Evolutionary conservation across 1,284 basidiomycete species (phyloP), one percentile per base, ranked within the genome.

Genomic region (Puccinia triticina): DNA sequence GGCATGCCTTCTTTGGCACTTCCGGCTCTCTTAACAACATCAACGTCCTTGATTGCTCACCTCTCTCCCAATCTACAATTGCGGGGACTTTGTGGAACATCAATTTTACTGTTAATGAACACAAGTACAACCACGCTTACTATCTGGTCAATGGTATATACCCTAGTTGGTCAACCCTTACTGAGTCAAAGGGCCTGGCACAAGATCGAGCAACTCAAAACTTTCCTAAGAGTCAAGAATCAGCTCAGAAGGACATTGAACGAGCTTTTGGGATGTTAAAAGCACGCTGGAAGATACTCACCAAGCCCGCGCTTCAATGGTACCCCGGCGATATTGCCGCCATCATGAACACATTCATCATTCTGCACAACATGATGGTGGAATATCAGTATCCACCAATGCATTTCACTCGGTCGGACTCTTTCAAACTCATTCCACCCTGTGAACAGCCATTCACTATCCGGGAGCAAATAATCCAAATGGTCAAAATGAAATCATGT

Each of bases 341-440:
- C 8, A 59, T 59, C 29, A 59, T 59, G 55, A 29, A 23, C 7
- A 59, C 55, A 59, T 59, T 7, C 29, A 29, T 59, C 23, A 59
- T 59, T 59, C 55, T 59, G 8, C 55, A 59, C 55, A 59, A 59
- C 21, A 59, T 59, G 55, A 59, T 59, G 29, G 55, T 59, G 23
- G 55, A 59, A 59, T 7, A 59, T 59, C 21, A 21, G 8, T 59
- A 59, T 59, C 55, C 55, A n/a, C 55, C n/a, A n/a, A n/a, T n/a
- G n/a, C n/a, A n/a, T n/a, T n/a, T n/a, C n/a, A n/a, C 55, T n/a
- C 55, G 21, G 5, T 21, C 55, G 23, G 7, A 59, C 21, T 5
- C 21, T 21, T n/a, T n/a, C 55, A 7, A 21, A 59, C 29, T 59
- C 8, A 21, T 64, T 64, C 34, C 34, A 16, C 61, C 61, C 21